Evolutionary conservation across 768 basidiomycete genomes (phyloP), one percentile per base, ranked within the genome.

Genomic region (Suillus americanus): DNA sequence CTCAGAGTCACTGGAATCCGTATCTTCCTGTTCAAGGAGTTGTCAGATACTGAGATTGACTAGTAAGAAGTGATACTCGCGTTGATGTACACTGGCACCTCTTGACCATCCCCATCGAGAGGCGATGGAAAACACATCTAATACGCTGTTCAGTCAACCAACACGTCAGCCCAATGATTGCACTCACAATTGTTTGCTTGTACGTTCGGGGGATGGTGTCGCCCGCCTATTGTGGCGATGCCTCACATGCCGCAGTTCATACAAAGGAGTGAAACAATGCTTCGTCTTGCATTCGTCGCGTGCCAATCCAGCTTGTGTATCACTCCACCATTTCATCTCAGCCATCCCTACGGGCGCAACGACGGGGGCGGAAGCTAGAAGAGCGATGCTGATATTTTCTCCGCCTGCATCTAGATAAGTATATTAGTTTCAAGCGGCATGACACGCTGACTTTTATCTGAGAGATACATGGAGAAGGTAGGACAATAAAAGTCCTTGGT

Each of bases 261-360:
- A 59, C 10, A 59, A 28, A 20, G 57, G 57, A 12, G 57, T 59
- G 12, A 59, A 59, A 40, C 57, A 59, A 30, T 59, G 57, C 40
- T 59, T 28, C 25, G 40, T 20, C 25, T 20, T 59, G 40, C 40
- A 41, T 30, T 28, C 57, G 12, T 18, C 20, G 25, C 57, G 57
- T 59, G 40, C 10, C 18, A 59, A 59, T 28, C 57, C 57, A 41
- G 57, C 25, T 20, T 38, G 57, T 13, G 25, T 28, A 28, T 41
- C 12, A 13, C 57, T 59, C 57, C 57, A 59, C 57, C 57, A 41
- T 59, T 14, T 20, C 40, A 59, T 30, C 25, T 10, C 18, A 20
- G 12, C 25, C 25, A 1, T 20, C 18, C 8, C 37, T 8, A 38
- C 8, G 8, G 56, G 56, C 16, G 9, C 56, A 6, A 30, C 28